Percentiles rank a stretch among this genome's conserved stretches.
These are phyloP conservation scores for Trichoderma pleuroti DNA, from an alignment of 2,329 filamentous ascomycete genomes.

Conservation along the genomic window DNA sequence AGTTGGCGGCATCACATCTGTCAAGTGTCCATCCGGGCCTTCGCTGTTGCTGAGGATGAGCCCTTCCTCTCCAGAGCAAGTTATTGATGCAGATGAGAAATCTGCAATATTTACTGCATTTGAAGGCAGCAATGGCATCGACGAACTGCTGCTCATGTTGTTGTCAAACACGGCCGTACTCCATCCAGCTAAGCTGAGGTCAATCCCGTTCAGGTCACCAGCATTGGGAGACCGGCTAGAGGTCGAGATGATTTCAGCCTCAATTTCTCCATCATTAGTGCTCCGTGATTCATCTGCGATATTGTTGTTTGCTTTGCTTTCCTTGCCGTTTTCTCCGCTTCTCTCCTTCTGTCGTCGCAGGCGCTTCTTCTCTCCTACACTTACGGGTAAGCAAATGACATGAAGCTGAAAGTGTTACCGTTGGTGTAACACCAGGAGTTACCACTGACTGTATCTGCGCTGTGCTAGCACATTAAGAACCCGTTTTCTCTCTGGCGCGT, in stretches of 20 bases:
- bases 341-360: conserved; percentile 27
- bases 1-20: conserved; percentile 21
- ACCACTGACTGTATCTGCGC: conserved; percentile 46
- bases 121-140: conserved; percentile 21
- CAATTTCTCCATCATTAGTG: conserved; percentile 2
- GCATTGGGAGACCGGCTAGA: background rate
- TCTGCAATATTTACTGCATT: conserved; percentile 14
- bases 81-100: conserved; percentile 10
- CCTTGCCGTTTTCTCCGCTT: background rate
- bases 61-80: conserved; percentile 12
- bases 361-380: conserved; percentile 34
- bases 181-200: conserved; percentile 27
- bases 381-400: background rate
- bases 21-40: background rate
- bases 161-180: conserved; percentile 22
- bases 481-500: conserved; percentile 52
- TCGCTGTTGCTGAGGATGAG: background rate
- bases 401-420: background rate
- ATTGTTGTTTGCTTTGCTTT: background rate
- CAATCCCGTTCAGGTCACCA: conserved; percentile 24
- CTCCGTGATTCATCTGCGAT: background rate
- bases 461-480: conserved; percentile 54
- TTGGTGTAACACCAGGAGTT: background rate
- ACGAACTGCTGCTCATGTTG: conserved; percentile 17
- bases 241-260: background rate